These are phyloP conservation scores for Trichoderma citrinoviride DNA, from an alignment of 2,329 filamentous ascomycete genomes.

Conservation along the genomic window DNA sequence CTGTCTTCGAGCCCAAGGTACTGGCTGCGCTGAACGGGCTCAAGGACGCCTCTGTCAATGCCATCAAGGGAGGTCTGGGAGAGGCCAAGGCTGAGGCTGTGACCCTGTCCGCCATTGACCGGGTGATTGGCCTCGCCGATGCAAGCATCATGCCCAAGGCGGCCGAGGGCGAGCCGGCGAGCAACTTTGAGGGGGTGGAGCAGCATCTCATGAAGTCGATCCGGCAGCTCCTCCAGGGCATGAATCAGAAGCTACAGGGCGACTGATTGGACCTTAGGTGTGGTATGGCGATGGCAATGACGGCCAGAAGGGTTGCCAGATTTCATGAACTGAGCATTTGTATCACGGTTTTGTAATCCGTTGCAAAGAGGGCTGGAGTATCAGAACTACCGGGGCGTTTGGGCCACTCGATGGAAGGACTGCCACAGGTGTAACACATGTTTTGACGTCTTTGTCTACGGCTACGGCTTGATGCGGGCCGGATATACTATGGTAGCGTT, in stretches of 20 bases:
- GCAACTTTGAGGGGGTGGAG: conserved; percentile 42
- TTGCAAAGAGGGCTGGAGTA: background rate
- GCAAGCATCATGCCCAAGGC: conserved; percentile 41
- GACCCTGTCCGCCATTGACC: conserved; percentile 50
- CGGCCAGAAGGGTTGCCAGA: background rate
- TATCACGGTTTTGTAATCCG: background rate
- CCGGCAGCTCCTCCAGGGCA: conserved; percentile 39
- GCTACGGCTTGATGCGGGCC: background rate
- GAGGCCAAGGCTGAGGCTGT: conserved; percentile 45
- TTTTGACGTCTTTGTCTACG: background rate
- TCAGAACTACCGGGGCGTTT: conserved; percentile 6
- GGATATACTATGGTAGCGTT: conserved; percentile 17
- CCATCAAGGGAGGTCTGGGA: conserved; percentile 42
- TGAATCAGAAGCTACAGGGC: conserved; percentile 41
- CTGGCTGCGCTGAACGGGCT: conserved; percentile 44
- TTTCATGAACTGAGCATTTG: background rate
- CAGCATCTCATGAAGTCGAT: conserved; percentile 43
- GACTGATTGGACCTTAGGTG: background rate
- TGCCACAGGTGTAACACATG: background rate
- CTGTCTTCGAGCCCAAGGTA: conserved; percentile 41
- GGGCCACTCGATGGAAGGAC: conserved; percentile 1
- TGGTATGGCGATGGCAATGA: background rate
- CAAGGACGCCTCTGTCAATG: conserved; percentile 46
- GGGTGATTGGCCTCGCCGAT: conserved; percentile 48
- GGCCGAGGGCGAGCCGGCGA: conserved; percentile 34